Evolutionary conservation across 2,329 filamentous ascomycete species (phyloP).

Genomic region (Blastomyces parvus): DNA sequence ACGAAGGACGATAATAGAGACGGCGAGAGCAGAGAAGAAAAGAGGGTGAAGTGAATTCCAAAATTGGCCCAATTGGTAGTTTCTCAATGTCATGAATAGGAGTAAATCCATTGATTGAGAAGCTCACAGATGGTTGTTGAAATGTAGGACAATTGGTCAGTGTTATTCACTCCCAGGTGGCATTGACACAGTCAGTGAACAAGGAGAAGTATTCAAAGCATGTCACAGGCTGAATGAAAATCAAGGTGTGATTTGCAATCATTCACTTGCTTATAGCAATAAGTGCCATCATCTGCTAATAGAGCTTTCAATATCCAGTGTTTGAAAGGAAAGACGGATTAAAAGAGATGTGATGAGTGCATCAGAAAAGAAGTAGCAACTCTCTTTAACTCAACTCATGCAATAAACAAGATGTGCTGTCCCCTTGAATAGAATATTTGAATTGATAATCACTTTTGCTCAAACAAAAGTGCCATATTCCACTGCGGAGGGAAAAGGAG

Average conservation of each 20-base stretch:
- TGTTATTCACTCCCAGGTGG: not conserved
- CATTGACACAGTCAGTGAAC: not conserved
- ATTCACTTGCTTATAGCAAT: not conserved
- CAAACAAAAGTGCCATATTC: not conserved
- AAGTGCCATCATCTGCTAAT: not conserved
- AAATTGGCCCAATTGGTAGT: not conserved
- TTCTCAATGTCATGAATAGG: not conserved
- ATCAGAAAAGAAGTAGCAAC: not conserved
- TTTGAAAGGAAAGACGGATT: not conserved
- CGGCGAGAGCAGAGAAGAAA: not conserved
- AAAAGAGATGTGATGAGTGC: not conserved
- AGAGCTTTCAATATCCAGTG: not conserved
- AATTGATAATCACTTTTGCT: not conserved
- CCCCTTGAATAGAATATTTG: not conserved
- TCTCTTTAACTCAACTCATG: not conserved
- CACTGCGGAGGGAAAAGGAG: not conserved
- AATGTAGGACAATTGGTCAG: not conserved
- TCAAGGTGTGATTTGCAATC: not conserved
- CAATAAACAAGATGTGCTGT: not conserved
- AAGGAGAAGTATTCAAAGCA: not conserved
- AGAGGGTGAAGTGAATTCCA: not conserved
- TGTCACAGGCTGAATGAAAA: not conserved
- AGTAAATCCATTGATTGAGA: not conserved
- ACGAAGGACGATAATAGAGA: not conserved
- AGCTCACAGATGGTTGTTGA: not conserved